Conservation (phyloP, 257 asterid species). For the Verbascum thapsus region DNA sequence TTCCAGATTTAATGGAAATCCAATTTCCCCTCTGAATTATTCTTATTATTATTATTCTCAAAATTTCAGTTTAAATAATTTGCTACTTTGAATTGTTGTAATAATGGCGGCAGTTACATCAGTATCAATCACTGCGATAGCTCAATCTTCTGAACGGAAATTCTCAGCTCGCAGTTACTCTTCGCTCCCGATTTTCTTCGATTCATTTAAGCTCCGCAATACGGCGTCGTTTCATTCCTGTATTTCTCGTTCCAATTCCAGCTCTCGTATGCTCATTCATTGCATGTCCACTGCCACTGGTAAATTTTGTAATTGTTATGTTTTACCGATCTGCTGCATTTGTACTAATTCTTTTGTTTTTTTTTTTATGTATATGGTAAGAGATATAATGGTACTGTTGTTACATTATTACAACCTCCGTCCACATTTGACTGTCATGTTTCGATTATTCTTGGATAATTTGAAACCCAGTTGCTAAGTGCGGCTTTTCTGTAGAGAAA, state of each 20-base stretch:
- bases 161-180: conserved; percentile 34
- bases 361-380: background rate
- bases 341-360: background rate
- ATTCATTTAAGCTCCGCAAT: conserved; percentile 50
- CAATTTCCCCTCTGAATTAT: conserved; percentile 29
- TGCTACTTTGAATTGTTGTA: too few species aligned
- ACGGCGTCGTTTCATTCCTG: conserved; percentile 37
- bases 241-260: conserved; percentile 38
- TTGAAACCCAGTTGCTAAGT: too few species aligned
- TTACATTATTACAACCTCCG: background rate
- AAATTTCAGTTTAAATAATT: background rate
- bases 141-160: conserved; percentile 50
- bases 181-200: conserved; percentile 30
- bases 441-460: background rate
- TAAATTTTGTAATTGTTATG: conserved; percentile 12
- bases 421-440: background rate
- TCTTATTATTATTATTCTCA: too few species aligned
- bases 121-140: conserved; percentile 43
- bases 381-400: background rate
- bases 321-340: conserved; percentile 22
- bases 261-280: conserved; percentile 53
- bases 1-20: conserved; percentile 24
- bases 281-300: conserved; percentile 70
- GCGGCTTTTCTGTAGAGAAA: too few species aligned
- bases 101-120: conserved; percentile 62